phyloP scores from a whole-genome alignment of 2,329 filamentous ascomycete genomes.

The Raffaelea deltoideospora region DNA sequence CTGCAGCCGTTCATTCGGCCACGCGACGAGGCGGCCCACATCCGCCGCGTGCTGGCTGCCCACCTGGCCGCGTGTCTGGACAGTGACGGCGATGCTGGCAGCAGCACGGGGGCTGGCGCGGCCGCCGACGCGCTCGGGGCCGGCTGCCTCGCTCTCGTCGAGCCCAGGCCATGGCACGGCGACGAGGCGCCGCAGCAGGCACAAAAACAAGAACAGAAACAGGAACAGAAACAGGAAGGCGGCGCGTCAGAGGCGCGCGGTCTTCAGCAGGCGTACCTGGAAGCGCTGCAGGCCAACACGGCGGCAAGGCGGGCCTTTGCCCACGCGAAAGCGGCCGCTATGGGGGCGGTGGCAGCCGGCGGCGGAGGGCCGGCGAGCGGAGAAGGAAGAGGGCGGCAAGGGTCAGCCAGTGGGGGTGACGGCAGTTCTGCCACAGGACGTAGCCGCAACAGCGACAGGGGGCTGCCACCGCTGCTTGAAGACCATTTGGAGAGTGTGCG shows the following conservation, averaged over 20 bases:
- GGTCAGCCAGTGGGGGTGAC: too few species aligned
- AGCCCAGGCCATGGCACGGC: too few species aligned
- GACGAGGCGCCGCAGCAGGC: too few species aligned
- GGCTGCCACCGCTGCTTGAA: too few species aligned
- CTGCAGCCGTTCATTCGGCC: constrained; percentile 39
- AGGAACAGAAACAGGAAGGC: too few species aligned
- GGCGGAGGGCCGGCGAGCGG: too few species aligned
- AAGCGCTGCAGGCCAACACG: constrained; percentile 35
- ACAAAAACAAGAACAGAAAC: too few species aligned
- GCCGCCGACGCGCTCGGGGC: constrained; percentile 16
- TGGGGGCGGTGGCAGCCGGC: too few species aligned
- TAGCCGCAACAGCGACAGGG: too few species aligned
- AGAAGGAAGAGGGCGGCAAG: too few species aligned
- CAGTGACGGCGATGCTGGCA: constrained; percentile 12
- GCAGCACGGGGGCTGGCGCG: constrained; percentile 25
- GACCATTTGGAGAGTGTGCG: constrained; percentile 36
- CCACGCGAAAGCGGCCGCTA: not conserved
- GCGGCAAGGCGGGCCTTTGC: constrained; percentile 28
- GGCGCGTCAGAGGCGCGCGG: constrained; percentile 27
- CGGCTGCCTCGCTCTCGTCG: not conserved
- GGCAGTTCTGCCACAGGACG: too few species aligned
- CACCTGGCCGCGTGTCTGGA: constrained; percentile 34
- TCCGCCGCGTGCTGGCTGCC: constrained; percentile 38
- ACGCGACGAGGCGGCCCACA: constrained; percentile 39
- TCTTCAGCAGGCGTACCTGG: constrained; percentile 37